A percentile compares a stretch with the other conserved stretches of the same genome.
Evolutionary conservation across 805 yeast species (phyloP).

Genomic region (Candida insectorum): DNA sequence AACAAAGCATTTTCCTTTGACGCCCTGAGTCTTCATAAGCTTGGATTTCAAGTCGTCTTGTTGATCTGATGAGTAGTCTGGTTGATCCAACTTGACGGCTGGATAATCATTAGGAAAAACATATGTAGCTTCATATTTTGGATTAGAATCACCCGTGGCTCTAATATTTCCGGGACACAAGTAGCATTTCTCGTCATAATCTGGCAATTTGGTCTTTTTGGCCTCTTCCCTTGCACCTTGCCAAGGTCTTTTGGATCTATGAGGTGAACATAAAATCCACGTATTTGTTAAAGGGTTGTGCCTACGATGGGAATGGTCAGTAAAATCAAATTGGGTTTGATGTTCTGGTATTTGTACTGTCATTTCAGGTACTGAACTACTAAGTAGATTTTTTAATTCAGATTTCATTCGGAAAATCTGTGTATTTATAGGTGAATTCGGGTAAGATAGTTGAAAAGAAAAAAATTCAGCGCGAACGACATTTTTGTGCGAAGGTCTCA

Average conservation of each 20-base stretch:
- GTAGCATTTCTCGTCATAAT: slow-evolving; percentile 63
- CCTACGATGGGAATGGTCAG: slow-evolving; percentile 64
- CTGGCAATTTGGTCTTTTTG: slow-evolving; percentile 41
- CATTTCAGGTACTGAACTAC: slow-evolving; percentile 6
- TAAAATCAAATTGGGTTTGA: slow-evolving; percentile 41
- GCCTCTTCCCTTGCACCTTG: slow-evolving; percentile 66
- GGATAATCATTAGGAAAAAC: slow-evolving; percentile 68
- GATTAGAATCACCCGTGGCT: slow-evolving; percentile 59
- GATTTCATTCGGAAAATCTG: slow-evolving; percentile 10
- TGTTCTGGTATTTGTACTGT: slow-evolving; percentile 3
- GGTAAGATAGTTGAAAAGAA: background rate
- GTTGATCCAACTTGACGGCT: slow-evolving; percentile 61
- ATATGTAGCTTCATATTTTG: slow-evolving; percentile 54
- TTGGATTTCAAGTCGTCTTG: slow-evolving; percentile 29
- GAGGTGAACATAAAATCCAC: slow-evolving; percentile 76
- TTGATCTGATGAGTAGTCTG: slow-evolving; percentile 30
- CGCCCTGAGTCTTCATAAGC: slow-evolving; percentile 54
- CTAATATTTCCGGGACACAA: slow-evolving; percentile 70
- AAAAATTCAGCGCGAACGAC: too few relatives aligned
- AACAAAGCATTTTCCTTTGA: slow-evolving; percentile 65
- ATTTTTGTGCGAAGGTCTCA: too few relatives aligned
- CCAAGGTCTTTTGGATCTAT: slow-evolving; percentile 78
- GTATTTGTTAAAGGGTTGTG: slow-evolving; percentile 64
- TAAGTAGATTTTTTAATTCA: slow-evolving; percentile 12
- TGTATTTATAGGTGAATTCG: too few relatives aligned